Conservation (phyloP, 257 asterid genomes). For the Jasminum sambac region DNA sequence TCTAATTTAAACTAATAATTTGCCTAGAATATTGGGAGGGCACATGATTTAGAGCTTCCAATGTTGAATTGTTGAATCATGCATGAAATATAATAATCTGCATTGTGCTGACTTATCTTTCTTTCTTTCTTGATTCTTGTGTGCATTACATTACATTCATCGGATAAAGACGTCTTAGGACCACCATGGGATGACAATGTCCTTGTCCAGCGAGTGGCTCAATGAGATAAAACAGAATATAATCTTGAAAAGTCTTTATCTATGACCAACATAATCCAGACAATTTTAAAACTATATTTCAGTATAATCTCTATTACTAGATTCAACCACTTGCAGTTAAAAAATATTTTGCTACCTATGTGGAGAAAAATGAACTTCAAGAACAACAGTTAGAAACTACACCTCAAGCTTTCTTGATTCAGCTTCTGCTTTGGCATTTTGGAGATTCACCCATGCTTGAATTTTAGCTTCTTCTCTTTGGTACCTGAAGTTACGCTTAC, state of each 20-base stretch:
- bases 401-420: conserved; percentile 99
- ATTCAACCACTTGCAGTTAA: not conserved
- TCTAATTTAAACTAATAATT: conserved; percentile 17
- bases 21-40: conserved; percentile 29
- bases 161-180: conserved; percentile 22
- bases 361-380: not conserved
- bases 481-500: conserved; percentile 47
- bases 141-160: conserved; percentile 12
- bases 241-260: conserved; percentile 34
- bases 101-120: conserved; percentile 25
- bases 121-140: conserved; percentile 28
- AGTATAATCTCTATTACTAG: not conserved
- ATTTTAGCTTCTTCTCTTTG: conserved; percentile 96
- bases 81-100: conserved; percentile 29
- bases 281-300: conserved; percentile 1
- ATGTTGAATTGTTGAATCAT: conserved; percentile 17
- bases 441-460: conserved; percentile 97
- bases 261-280: conserved; percentile 35
- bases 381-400: conserved; percentile 12
- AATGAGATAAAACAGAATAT: conserved; percentile 44
- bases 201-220: conserved; percentile 61
- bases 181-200: conserved; percentile 34
- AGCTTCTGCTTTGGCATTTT: conserved; percentile 97
- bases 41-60: conserved; percentile 49
- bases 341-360: not conserved